Base-by-base conservation (phyloP, 345 rosid species). In the Aegle marmelos region DNA sequence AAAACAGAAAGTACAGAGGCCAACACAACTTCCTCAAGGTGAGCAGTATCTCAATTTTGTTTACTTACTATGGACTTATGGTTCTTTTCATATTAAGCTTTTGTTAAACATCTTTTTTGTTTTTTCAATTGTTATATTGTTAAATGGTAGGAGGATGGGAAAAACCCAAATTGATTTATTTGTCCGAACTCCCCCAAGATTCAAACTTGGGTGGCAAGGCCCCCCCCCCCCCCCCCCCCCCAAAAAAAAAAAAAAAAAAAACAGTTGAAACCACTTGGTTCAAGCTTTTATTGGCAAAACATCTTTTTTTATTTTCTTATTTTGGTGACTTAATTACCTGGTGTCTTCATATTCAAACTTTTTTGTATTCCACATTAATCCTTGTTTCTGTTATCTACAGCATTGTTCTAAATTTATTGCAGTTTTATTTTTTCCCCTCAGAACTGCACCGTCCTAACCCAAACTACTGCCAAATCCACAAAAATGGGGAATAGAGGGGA, bases 1-100 rank as follows among this genome's bases (percentile, higher is more conserved):
- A 95, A 95, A 90, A 95, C 94, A 54, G 99, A 95, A 80, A 91
- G 94, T 85, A 95, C 97, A 1, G 98, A 93, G 85, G 94, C 90
- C 86, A 95, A 95, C 76, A 84, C 84, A 77, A 92, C 99, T 76
- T 95, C 99, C 21, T 95, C 99, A 70, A 85, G 99, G 99, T 90
- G 81, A 70, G 89, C 10, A 53, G 64, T 28, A 19, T 50, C 73
- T 73, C 31, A 19, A 13, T 56, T 69, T 61, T 22, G 6, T 37
- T 62, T 56, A 11, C 41, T 54, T 33, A 17, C 59, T 27, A 27
- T 41, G 34, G 54, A 73, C 58, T 9, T 68, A 19, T 53, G 7
- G 7, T 58, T 73, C 9, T 7, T 61, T 28, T 74, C 30, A 5
- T 19, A 25, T 39, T n/a, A 41, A 11, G 24, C 9, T 34, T 72